Percentiles rank a stretch among this genome's conserved stretches.
These are phyloP conservation scores for Triangularia setosa DNA, from an alignment of 2,329 filamentous ascomycete species.

Conservation along the genomic window DNA sequence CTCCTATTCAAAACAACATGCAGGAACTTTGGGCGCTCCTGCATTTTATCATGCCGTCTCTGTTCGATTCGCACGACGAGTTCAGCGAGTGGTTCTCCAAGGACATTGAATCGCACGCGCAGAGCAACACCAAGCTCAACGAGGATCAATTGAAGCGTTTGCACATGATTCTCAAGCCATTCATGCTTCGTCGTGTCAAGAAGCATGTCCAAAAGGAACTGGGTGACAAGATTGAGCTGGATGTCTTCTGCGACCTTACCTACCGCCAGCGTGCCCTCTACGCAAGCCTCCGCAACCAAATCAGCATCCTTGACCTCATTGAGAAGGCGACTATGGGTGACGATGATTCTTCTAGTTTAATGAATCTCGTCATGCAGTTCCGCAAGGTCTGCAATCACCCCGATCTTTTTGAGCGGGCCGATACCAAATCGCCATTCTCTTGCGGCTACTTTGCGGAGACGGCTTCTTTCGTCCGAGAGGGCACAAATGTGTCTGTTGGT, in stretches of 20 bases:
- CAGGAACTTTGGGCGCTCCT: slow-evolving; percentile 96
- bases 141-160: slow-evolving; percentile 95
- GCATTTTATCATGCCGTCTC: slow-evolving; percentile 99
- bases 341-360: slow-evolving; percentile 91
- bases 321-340: slow-evolving; percentile 94
- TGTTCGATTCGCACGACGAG: slow-evolving; percentile 92
- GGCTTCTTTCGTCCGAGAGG: slow-evolving; percentile 89
- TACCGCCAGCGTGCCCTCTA: slow-evolving; percentile 96
- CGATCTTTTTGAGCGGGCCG: slow-evolving; percentile 91
- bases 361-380: slow-evolving; percentile 99
- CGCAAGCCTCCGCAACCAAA: slow-evolving; percentile 87
- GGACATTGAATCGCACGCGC: slow-evolving; percentile 95
- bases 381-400: slow-evolving; percentile 99
- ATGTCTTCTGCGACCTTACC: slow-evolving; percentile 94
- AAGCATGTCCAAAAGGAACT: slow-evolving; percentile 99
- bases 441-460: slow-evolving; percentile 90
- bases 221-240: slow-evolving; percentile 95
- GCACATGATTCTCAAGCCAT: slow-evolving; percentile 98
- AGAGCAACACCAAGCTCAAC: slow-evolving; percentile 99
- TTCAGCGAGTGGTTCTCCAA: slow-evolving; percentile 95
- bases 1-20: slow-evolving; percentile 99
- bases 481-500: slow-evolving; percentile 69
- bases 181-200: slow-evolving; percentile 99
- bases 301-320: slow-evolving; percentile 97
- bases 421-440: slow-evolving; percentile 81